Evolutionary conservation across 1,139 yeast species (phyloP).

Genomic region (Debaryomyces subglobosus): DNA sequence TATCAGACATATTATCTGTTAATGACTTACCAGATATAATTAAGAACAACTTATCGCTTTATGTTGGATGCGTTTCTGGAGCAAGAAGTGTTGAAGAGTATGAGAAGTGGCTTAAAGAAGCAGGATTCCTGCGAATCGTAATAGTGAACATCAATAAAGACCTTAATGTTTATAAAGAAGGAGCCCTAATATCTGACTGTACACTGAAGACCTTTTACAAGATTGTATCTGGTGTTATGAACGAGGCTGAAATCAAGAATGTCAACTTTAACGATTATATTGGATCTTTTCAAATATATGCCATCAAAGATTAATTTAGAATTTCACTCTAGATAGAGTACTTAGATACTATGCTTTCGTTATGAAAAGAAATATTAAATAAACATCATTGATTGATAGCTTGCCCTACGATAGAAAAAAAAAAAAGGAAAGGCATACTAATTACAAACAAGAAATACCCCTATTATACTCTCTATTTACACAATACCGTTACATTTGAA

Average conservation of each 20-base stretch:
- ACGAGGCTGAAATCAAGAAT: neutral
- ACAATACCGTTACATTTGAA: neutral
- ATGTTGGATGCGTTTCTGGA: conserved; percentile 3
- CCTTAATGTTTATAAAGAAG: conserved; percentile 4
- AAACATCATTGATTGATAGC: too few species aligned
- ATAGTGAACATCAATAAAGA: conserved; percentile 3
- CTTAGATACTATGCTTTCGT: too few species aligned
- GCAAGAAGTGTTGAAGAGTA: conserved; percentile 2
- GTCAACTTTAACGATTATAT: conserved; percentile 2
- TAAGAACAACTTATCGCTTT: neutral
- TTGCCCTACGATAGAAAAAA: too few species aligned
- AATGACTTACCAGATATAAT: neutral
- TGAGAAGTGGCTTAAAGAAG: conserved; percentile 3
- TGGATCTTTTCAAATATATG: conserved; percentile 2
- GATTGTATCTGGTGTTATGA: neutral
- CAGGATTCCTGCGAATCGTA: neutral
- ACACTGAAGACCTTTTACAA: neutral
- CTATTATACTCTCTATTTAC: too few species aligned
- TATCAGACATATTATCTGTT: neutral
- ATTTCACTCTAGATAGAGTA: neutral
- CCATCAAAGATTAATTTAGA: neutral
- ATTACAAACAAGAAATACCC: too few species aligned
- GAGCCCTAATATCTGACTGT: neutral
- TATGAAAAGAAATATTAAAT: too few species aligned
- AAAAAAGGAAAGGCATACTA: too few species aligned